These are phyloP conservation scores for Geotrichum klebahnii DNA, from an alignment of 1,139 yeast species.

Conservation along the genomic window DNA sequence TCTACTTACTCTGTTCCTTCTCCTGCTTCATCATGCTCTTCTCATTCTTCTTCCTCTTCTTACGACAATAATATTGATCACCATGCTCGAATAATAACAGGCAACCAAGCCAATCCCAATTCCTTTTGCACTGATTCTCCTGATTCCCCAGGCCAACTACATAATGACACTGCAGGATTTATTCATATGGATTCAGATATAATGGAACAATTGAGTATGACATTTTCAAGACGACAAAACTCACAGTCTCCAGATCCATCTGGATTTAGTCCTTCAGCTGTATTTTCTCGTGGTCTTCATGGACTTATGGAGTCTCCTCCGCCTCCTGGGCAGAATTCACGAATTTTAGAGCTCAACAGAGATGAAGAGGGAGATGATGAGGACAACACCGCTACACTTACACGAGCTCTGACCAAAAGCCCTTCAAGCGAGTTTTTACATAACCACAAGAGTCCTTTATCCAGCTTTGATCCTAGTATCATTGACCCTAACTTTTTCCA, in stretches of 20 bases:
- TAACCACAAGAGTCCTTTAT: background rate
- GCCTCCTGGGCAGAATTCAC: background rate
- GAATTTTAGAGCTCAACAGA: slow-evolving; percentile 2
- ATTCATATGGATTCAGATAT: background rate
- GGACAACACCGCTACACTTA: too few relatives aligned
- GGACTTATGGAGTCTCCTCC: slow-evolving; percentile 4
- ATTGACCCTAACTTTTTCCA: background rate
- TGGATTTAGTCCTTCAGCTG: background rate
- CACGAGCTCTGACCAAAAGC: background rate
- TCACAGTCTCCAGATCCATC: background rate
- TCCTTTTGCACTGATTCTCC: too few relatives aligned
- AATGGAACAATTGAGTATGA: background rate
- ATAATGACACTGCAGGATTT: background rate
- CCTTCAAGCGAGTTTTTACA: background rate
- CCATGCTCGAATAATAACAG: background rate
- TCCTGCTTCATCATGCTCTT: slow-evolving; percentile 4
- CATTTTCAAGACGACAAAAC: background rate
- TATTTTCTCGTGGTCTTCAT: background rate
- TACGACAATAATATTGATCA: background rate
- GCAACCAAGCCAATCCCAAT: too few relatives aligned
- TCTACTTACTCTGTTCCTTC: background rate
- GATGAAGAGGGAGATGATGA: background rate
- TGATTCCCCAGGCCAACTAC: too few relatives aligned
- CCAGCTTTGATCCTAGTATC: slow-evolving; percentile 1
- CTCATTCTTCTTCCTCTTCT: slow-evolving; percentile 1